phyloP scores from a whole-genome alignment of 371 early-diverging fungal species.

The Thermomucor indicae-seudaticae region DNA sequence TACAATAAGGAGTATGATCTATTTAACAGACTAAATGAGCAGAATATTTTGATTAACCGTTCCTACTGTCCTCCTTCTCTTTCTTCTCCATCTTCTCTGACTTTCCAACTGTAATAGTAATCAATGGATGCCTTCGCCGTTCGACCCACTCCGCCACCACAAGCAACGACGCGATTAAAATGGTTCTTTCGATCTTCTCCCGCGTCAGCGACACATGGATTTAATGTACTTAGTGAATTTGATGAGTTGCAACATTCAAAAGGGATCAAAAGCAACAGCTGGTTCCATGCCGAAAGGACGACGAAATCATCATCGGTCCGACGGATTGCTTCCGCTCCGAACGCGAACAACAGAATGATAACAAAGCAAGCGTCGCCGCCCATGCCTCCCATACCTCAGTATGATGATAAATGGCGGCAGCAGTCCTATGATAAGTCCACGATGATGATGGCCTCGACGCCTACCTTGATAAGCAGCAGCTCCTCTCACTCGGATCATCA shows the following conservation, averaged over 20 bases:
- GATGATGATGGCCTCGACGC: conserved; percentile 5
- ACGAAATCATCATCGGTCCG: conserved; percentile 17
- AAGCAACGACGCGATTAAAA: neutral
- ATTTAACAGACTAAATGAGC: too few species aligned
- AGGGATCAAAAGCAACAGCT: conserved; percentile 16
- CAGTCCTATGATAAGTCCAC: too few species aligned
- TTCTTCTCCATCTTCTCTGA: neutral
- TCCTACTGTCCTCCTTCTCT: conserved; percentile 1
- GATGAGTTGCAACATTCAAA: conserved; percentile 12
- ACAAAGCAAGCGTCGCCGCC: conserved; percentile 12
- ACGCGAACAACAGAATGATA: conserved; percentile 14
- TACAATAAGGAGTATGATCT: too few species aligned
- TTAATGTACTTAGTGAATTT: conserved; percentile 10
- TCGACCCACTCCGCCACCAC: conserved; percentile 7
- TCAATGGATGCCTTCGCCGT: conserved; percentile 1
- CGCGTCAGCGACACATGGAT: neutral
- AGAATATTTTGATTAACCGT: too few species aligned
- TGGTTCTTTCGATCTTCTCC: neutral
- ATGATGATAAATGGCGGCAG: too few species aligned
- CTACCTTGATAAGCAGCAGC: conserved; percentile 3
- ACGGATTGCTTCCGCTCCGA: conserved; percentile 38
- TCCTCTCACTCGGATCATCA: conserved; percentile 1
- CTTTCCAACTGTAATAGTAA: neutral
- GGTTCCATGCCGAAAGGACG: conserved; percentile 5
- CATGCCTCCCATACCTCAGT: neutral